Percentiles rank a stretch among this genome's conserved stretches.
These are phyloP conservation scores for Rhinocladiella similis DNA, from an alignment of 2,329 filamentous ascomycete species.

Conservation along the genomic window DNA sequence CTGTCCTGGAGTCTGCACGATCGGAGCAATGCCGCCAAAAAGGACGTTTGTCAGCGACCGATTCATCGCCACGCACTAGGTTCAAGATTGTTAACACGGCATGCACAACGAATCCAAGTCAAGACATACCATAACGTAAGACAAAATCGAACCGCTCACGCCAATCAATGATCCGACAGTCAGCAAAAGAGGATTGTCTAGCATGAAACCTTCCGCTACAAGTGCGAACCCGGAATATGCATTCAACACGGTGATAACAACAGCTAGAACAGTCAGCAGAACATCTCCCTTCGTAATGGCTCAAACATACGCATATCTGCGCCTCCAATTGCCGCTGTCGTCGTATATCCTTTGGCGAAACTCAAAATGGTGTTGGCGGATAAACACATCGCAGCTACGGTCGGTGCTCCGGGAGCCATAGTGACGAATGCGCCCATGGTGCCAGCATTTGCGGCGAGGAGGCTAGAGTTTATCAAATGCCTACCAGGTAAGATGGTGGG, in stretches of 20 bases:
- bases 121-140: constrained; percentile 64
- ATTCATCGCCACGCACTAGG: constrained; percentile 80
- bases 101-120: not conserved
- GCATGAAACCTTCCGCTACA: constrained; percentile 88
- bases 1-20: constrained; percentile 59
- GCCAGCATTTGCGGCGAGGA: constrained; percentile 74
- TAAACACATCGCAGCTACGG: constrained; percentile 75
- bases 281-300: constrained; percentile 23
- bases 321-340: constrained; percentile 85
- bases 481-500: constrained; percentile 72
- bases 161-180: constrained; percentile 85
- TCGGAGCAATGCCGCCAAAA: constrained; percentile 75
- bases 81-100: not conserved
- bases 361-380: constrained; percentile 74
- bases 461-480: constrained; percentile 71
- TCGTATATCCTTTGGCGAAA: constrained; percentile 84
- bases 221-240: constrained; percentile 89
- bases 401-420: constrained; percentile 75
- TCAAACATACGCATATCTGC: constrained; percentile 72
- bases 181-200: constrained; percentile 81
- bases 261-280: constrained; percentile 46
- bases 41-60: constrained; percentile 84
- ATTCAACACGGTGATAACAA: constrained; percentile 87
- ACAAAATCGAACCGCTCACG: constrained; percentile 83
- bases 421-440: constrained; percentile 83